These are phyloP conservation scores for Plantago major DNA, from an alignment of 257 asterid species.

Conservation along the genomic window DNA sequence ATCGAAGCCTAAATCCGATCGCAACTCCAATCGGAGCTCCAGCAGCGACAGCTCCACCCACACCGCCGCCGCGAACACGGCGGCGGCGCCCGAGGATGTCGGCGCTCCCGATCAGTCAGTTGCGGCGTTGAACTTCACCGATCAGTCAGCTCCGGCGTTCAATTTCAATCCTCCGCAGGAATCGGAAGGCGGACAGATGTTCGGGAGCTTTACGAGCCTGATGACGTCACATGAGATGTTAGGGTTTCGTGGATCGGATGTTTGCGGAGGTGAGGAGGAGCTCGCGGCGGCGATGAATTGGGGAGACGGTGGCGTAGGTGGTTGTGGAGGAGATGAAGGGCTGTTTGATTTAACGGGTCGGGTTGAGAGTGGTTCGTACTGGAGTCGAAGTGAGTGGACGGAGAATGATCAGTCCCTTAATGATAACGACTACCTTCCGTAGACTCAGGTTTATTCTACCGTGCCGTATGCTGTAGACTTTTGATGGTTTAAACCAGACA, in stretches of 20 bases:
- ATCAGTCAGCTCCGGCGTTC: slow-evolving; percentile 32
- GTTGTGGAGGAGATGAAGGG: slow-evolving; percentile 45
- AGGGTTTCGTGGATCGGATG: slow-evolving; percentile 34
- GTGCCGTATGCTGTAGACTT: too few relatives aligned
- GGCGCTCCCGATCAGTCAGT: slow-evolving; percentile 9
- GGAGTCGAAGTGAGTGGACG: slow-evolving; percentile 70
- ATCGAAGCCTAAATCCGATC: slow-evolving; percentile 37
- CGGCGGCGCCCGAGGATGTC: slow-evolving; percentile 30
- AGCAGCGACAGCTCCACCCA: slow-evolving; percentile 80
- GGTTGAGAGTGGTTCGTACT: slow-evolving; percentile 44
- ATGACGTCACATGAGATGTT: slow-evolving; percentile 43
- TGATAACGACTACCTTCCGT: slow-evolving; percentile 54
- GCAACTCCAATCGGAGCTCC: slow-evolving; percentile 38
- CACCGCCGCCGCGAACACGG: slow-evolving; percentile 38
- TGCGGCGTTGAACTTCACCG: too few relatives aligned
- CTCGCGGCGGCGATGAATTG: slow-evolving; percentile 44
- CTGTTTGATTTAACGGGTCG: slow-evolving; percentile 64
- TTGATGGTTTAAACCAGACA: too few relatives aligned
- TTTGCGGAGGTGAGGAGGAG: slow-evolving; percentile 33
- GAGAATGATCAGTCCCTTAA: slow-evolving; percentile 38
- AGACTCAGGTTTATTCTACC: not conserved
- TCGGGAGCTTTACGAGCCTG: slow-evolving; percentile 46
- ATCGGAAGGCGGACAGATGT: slow-evolving; percentile 43
- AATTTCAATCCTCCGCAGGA: slow-evolving; percentile 12
- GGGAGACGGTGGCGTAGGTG: slow-evolving; percentile 36